Conservation (phyloP, 176 grass and related monocot genomes). For the Oryza punctata region DNA sequence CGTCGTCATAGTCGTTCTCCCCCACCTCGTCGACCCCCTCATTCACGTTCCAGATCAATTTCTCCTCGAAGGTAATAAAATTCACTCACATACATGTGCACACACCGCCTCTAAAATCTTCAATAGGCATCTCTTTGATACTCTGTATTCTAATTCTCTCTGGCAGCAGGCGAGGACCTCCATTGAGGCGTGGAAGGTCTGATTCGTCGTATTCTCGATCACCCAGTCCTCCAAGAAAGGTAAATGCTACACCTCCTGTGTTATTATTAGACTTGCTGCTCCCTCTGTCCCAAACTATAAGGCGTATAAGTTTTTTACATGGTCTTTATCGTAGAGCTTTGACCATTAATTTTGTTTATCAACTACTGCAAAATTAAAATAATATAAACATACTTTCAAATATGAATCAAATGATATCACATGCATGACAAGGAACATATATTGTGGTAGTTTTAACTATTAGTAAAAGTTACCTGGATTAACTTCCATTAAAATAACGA, state of each 20-base stretch:
- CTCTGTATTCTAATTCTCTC: constrained; percentile 17
- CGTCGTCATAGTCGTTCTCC: constrained; percentile 77
- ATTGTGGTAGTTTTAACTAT: too few species aligned
- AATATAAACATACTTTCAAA: too few species aligned
- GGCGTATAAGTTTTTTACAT: too few species aligned
- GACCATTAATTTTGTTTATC: too few species aligned
- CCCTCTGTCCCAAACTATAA: too few species aligned
- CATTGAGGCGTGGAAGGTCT: constrained; percentile 89
- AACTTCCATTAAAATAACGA: too few species aligned
- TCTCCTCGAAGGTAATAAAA: constrained; percentile 88
- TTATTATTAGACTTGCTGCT: neutral
- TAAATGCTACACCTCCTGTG: neutral
- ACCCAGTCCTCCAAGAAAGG: constrained; percentile 77
- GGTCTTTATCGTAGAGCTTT: too few species aligned
- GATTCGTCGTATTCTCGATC: constrained; percentile 87
- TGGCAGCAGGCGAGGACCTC: constrained; percentile 71
- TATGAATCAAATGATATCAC: too few species aligned
- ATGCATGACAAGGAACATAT: too few species aligned
- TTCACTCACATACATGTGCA: neutral
- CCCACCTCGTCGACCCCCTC: constrained; percentile 77
- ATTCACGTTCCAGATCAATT: constrained; percentile 75
- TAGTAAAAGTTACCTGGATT: too few species aligned
- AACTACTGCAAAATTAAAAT: too few species aligned
- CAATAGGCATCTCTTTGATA: neutral
- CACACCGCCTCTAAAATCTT: neutral